A percentile compares a stretch with the other conserved stretches of the same genome.
Evolutionary conservation across 768 basidiomycete genomes (phyloP).

Genomic region (Pleurotus citrinopileatus): DNA sequence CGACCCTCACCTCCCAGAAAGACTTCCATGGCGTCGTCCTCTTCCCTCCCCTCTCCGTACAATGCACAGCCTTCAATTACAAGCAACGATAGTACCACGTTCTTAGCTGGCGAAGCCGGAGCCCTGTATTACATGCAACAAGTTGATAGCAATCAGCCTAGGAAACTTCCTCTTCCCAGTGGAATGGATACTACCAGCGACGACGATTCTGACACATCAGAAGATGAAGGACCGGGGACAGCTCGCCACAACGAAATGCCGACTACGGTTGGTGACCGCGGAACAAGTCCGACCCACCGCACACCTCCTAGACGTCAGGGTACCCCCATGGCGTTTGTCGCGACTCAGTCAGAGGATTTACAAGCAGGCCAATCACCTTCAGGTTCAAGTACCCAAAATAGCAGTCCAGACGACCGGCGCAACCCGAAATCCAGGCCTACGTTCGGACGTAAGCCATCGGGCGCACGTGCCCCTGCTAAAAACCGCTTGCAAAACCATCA

Average conservation of each 20-base stretch:
- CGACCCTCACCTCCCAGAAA: slow-evolving; percentile 16
- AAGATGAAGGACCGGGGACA: slow-evolving; percentile 12
- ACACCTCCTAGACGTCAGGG: slow-evolving; percentile 28
- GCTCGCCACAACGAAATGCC: background rate
- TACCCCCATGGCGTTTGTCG: slow-evolving; percentile 36
- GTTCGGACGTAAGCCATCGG: slow-evolving; percentile 72
- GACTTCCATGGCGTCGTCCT: slow-evolving; percentile 17
- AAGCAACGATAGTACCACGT: slow-evolving; percentile 26
- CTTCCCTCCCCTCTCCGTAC: slow-evolving; percentile 15
- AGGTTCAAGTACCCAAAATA: slow-evolving; percentile 11
- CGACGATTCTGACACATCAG: slow-evolving; percentile 26
- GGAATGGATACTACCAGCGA: slow-evolving; percentile 45
- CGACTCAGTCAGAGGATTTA: slow-evolving; percentile 18
- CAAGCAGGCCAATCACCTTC: slow-evolving; percentile 7
- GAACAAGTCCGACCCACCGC: background rate
- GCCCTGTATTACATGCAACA: slow-evolving; percentile 73
- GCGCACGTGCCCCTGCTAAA: slow-evolving; percentile 68
- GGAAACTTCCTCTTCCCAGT: slow-evolving; percentile 19
- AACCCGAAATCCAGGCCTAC: slow-evolving; percentile 35
- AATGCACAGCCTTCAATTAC: slow-evolving; percentile 13
- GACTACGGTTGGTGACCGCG: background rate
- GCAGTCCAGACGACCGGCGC: slow-evolving; percentile 23
- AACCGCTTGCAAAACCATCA: slow-evolving; percentile 10
- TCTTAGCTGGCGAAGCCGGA: slow-evolving; percentile 54
- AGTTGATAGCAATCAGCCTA: slow-evolving; percentile 26